Percentiles rank a stretch among this genome's conserved stretches.
Conservation (phyloP, 1,284 basidiomycete species). For the Ustilago bromivora region DNA sequence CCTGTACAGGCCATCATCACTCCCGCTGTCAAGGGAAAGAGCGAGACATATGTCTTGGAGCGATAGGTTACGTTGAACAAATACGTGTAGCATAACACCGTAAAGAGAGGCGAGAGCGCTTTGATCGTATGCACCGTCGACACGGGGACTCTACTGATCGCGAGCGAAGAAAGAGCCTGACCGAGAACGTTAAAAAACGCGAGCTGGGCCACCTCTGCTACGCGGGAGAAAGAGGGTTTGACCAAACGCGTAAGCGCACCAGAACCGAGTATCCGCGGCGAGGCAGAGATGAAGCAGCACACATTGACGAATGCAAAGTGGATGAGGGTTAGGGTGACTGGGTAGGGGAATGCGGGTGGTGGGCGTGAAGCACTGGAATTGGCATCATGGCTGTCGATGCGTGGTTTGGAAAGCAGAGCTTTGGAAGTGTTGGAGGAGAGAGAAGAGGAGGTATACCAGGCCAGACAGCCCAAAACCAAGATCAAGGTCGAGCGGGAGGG, state of each 20-base stretch:
- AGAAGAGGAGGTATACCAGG: conserved; percentile 76
- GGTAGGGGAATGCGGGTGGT: conserved; percentile 80
- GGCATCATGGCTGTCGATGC: background rate
- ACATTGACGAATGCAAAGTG: conserved; percentile 94
- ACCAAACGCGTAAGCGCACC: conserved; percentile 62
- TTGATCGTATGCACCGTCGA: conserved; percentile 90
- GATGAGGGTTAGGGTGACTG: conserved; percentile 93
- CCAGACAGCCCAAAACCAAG: conserved; percentile 57
- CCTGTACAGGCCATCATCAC: conserved; percentile 98
- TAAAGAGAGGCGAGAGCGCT: conserved; percentile 96
- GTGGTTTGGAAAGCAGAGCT: conserved; percentile 76
- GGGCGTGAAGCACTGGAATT: conserved; percentile 10
- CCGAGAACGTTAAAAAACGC: conserved; percentile 92
- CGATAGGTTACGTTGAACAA: conserved; percentile 94
- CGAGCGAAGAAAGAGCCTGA: conserved; percentile 95
- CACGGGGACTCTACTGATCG: conserved; percentile 93
- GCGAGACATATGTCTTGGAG: conserved; percentile 87
- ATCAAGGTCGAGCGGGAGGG: conserved; percentile 41
- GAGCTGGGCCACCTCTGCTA: conserved; percentile 87
- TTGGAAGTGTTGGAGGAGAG: conserved; percentile 90
- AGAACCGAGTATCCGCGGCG: conserved; percentile 40
- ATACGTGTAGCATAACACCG: conserved; percentile 91
- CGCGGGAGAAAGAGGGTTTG: conserved; percentile 78
- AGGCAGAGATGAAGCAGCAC: conserved; percentile 78
- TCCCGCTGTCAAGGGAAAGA: conserved; percentile 92